phyloP scores from a whole-genome alignment of 345 rosid genomes.

The Bretschneidera sinensis region DNA sequence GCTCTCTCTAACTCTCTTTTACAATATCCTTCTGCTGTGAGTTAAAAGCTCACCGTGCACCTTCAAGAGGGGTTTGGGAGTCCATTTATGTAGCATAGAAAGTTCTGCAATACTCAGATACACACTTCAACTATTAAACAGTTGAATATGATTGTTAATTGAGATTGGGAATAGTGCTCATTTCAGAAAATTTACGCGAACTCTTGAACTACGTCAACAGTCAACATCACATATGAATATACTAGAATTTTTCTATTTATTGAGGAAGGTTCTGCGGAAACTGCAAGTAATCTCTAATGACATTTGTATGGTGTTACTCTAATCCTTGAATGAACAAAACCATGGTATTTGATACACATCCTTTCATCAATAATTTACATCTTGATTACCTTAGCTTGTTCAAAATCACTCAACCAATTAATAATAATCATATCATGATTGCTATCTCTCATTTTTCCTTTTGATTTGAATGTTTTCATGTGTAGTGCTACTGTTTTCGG shows the following conservation, averaged over 20 bases:
- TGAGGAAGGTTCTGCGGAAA: no score
- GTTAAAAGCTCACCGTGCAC: neutral
- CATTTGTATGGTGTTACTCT: no score
- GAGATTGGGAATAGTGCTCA: neutral
- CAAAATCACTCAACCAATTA: neutral
- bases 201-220: neutral
- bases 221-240: neutral
- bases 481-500: slow-evolving; percentile 92
- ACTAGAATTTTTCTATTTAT: no score
- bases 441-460: neutral
- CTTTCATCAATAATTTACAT: neutral
- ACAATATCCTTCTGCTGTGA: neutral
- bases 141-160: neutral
- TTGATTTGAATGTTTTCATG: neutral
- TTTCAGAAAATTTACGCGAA: neutral
- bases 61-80: neutral
- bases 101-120: neutral
- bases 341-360: no score
- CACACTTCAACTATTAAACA: neutral
- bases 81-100: slow-evolving; percentile 5
- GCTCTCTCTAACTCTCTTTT: no score
- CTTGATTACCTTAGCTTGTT: neutral
- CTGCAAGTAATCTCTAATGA: no score
- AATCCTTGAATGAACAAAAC: no score
- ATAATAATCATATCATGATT: neutral